Conservation (phyloP, 768 basidiomycete species). For the Pleurotus djamor region DNA sequence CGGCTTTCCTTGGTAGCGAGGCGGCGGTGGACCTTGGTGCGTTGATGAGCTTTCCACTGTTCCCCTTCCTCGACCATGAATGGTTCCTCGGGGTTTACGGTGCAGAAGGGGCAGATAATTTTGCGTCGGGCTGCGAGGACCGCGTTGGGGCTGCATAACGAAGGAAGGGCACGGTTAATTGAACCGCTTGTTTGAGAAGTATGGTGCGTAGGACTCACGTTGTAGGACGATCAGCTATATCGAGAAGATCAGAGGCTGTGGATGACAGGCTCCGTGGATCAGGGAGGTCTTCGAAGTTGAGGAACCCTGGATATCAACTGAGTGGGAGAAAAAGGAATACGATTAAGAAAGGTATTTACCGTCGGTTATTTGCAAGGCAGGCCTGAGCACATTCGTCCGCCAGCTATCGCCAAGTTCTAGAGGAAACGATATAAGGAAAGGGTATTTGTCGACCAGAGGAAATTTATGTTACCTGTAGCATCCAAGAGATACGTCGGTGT, state of each 20-base stretch:
- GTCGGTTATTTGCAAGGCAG: constrained; percentile 46
- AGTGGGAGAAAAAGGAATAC: not conserved
- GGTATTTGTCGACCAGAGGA: constrained; percentile 9
- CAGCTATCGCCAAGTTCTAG: constrained; percentile 56
- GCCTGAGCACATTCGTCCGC: constrained; percentile 49
- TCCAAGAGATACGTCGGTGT: constrained; percentile 56
- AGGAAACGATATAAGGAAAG: not conserved
- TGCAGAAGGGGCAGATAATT: constrained; percentile 62
- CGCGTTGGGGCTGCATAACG: constrained; percentile 47
- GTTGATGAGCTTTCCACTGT: constrained; percentile 56
- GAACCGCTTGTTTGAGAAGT: not conserved
- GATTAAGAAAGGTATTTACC: constrained; percentile 28
- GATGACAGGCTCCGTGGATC: constrained; percentile 57
- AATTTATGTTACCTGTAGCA: constrained; percentile 49
- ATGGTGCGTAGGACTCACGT: constrained; percentile 31
- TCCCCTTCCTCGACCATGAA: constrained; percentile 60
- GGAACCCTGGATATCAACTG: constrained; percentile 46
- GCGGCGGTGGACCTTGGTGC: constrained; percentile 55
- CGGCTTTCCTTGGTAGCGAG: constrained; percentile 28
- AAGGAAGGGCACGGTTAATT: not conserved
- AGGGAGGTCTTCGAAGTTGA: constrained; percentile 45
- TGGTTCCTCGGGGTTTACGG: constrained; percentile 51
- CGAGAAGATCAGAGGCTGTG: constrained; percentile 51
- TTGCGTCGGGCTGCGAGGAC: constrained; percentile 56
- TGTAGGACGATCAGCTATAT: constrained; percentile 37